phyloP scores from a whole-genome alignment of 306 rosid species.

The Luffa acutangula region DNA sequence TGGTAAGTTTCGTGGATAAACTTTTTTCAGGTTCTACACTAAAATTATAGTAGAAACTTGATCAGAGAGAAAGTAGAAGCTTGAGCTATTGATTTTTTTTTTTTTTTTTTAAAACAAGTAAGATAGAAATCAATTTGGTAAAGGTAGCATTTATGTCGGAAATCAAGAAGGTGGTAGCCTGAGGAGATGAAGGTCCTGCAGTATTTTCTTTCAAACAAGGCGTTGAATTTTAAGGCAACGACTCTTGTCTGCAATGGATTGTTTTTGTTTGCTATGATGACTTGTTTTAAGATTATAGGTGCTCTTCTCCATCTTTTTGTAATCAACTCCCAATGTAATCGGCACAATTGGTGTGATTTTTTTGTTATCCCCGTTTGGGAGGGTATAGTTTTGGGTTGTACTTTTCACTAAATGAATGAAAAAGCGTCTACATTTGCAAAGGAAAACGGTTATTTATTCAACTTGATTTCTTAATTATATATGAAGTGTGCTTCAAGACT shows the following conservation, averaged over 20 bases:
- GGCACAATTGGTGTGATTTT: background rate
- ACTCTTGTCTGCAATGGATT: background rate
- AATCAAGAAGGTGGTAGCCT: background rate
- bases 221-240: background rate
- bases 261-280: background rate
- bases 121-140: background rate
- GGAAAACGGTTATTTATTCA: background rate
- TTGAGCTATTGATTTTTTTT: background rate
- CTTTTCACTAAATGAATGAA: background rate
- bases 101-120: background rate
- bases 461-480: background rate
- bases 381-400: background rate
- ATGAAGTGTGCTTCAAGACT: background rate
- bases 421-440: background rate
- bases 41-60: background rate
- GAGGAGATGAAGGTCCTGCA: background rate
- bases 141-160: background rate
- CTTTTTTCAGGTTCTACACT: background rate
- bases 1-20: background rate
- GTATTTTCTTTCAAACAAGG: background rate
- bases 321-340: background rate
- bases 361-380: background rate
- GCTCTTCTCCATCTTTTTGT: background rate
- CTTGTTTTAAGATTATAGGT: background rate
- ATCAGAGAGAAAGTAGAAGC: background rate